phyloP scores from a whole-genome alignment of 345 rosid genomes.

The Mangifera indica region DNA sequence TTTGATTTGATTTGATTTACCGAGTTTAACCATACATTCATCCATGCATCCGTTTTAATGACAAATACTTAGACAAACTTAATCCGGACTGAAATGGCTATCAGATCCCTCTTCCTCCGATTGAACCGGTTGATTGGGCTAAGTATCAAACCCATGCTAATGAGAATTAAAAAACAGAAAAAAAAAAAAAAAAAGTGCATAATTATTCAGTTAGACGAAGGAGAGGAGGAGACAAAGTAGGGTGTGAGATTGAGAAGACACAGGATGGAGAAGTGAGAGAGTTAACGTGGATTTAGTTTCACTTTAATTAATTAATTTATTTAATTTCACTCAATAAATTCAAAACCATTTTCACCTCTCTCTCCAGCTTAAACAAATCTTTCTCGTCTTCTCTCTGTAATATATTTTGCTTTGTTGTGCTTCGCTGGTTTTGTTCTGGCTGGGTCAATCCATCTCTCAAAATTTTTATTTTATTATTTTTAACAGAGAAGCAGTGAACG shows the following conservation, averaged over 20 bases:
- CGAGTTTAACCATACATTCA: too few relatives aligned
- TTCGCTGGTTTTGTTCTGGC: conserved; percentile 32
- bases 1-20: too few relatives aligned
- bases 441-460: conserved; percentile 22
- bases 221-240: conserved; percentile 19
- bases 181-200: too few relatives aligned
- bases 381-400: conserved; percentile 12
- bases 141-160: too few relatives aligned
- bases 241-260: background rate
- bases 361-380: conserved; percentile 28
- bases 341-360: conserved; percentile 4
- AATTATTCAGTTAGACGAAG: too few relatives aligned
- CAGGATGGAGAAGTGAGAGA: conserved; percentile 4
- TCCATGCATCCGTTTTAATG: too few relatives aligned
- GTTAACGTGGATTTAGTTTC: conserved; percentile 38
- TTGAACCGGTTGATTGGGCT: too few relatives aligned
- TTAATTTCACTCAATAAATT: background rate
- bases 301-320: conserved; percentile 27
- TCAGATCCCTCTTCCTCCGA: too few relatives aligned
- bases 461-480: conserved; percentile 15
- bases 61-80: too few relatives aligned
- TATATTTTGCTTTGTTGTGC: conserved; percentile 42
- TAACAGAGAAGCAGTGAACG: conserved; percentile 44
- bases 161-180: too few relatives aligned
- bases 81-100: too few relatives aligned